These are phyloP conservation scores for Seiridium unicorne DNA, from an alignment of 2,329 filamentous ascomycete species.

Conservation along the genomic window DNA sequence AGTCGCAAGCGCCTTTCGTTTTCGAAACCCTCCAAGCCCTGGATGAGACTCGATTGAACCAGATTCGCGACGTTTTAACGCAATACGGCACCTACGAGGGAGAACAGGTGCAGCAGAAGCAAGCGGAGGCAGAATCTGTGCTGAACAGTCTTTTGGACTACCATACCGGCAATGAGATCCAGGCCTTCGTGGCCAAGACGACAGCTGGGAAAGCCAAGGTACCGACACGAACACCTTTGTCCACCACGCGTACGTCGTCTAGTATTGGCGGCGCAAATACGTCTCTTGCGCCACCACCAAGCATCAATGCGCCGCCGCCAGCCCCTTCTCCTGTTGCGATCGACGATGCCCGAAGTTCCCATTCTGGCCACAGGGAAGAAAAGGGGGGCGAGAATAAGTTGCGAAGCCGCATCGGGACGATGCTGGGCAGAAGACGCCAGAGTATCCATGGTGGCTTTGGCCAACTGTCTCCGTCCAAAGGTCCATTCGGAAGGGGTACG, in stretches of 20 bases:
- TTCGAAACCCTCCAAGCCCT: constrained; percentile 90
- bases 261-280: constrained; percentile 27
- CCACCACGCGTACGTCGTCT: constrained; percentile 36
- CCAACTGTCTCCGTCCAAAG: constrained; percentile 54
- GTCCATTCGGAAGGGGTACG: constrained; percentile 59
- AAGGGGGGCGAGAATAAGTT: constrained; percentile 52
- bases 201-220: constrained; percentile 42
- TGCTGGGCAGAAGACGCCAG: constrained; percentile 64
- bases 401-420: constrained; percentile 66
- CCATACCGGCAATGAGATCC: constrained; percentile 83
- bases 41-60: constrained; percentile 86
- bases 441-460: constrained; percentile 64
- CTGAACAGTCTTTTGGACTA: constrained; percentile 83
- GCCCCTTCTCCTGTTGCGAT: neutral
- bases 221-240: constrained; percentile 38
- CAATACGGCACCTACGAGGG: constrained; percentile 92
- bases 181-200: constrained; percentile 57
- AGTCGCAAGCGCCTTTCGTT: constrained; percentile 89
- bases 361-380: constrained; percentile 40
- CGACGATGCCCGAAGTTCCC: constrained; percentile 43
- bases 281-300: constrained; percentile 24
- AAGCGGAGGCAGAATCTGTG: constrained; percentile 73
- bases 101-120: constrained; percentile 77
- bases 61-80: constrained; percentile 85
- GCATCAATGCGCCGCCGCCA: constrained; percentile 15